Conservation (phyloP, 2,329 filamentous ascomycete genomes). For the Xylaria sp. region DNA sequence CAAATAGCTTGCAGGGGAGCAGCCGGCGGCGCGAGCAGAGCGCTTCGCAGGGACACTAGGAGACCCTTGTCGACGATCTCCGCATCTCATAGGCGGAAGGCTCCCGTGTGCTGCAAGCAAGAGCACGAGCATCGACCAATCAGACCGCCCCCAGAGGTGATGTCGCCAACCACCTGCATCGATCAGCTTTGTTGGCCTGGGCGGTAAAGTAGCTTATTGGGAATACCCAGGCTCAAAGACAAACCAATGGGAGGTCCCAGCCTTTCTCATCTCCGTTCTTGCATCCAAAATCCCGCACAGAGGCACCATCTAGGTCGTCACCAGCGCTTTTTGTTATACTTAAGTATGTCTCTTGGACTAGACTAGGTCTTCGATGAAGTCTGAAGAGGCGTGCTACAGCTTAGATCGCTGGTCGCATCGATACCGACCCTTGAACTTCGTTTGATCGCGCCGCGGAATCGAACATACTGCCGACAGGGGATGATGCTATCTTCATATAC, state of each 20-base stretch:
- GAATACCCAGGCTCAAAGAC: neutral
- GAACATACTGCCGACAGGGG: neutral
- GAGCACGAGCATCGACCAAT: slow-evolving; percentile 53
- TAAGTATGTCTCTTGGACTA: too few species aligned
- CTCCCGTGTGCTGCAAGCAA: slow-evolving; percentile 40
- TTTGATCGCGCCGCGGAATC: neutral
- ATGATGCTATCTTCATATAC: neutral
- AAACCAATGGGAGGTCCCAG: slow-evolving; percentile 18
- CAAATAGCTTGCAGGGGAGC: slow-evolving; percentile 27
- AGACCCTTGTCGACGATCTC: slow-evolving; percentile 47
- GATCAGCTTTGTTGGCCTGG: slow-evolving; percentile 48
- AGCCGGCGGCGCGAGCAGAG: slow-evolving; percentile 45
- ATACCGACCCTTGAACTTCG: neutral
- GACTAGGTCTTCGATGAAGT: neutral
- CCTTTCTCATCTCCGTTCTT: slow-evolving; percentile 9
- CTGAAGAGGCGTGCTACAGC: neutral
- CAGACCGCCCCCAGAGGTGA: slow-evolving; percentile 51
- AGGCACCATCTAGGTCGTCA: slow-evolving; percentile 4
- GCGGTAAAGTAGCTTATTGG: slow-evolving; percentile 53
- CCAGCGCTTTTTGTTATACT: neutral
- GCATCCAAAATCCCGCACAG: slow-evolving; percentile 29
- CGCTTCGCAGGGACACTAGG: slow-evolving; percentile 39
- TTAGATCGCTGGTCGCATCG: neutral
- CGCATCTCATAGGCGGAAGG: slow-evolving; percentile 50
- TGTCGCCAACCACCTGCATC: slow-evolving; percentile 54